Percentiles rank a stretch among this genome's conserved stretches.
Evolutionary conservation across 768 basidiomycete species (phyloP).

Genomic region (Crucibulum laeve): DNA sequence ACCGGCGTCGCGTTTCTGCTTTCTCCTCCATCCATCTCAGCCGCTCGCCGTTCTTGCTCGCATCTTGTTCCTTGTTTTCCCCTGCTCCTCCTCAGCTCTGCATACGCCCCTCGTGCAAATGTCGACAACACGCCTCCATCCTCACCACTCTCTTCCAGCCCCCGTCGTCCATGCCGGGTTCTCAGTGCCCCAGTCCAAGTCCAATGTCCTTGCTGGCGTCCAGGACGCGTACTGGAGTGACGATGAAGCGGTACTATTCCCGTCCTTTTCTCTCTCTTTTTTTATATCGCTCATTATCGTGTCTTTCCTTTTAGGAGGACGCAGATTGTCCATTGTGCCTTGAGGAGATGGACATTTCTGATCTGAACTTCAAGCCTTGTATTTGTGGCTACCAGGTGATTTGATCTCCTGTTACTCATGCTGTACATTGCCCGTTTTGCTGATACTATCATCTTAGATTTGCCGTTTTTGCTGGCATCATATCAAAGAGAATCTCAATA

Average conservation of each 20-base stretch:
- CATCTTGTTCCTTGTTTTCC: background rate
- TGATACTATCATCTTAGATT: slow-evolving; percentile 53
- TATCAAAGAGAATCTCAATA: slow-evolving; percentile 93
- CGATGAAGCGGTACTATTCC: slow-evolving; percentile 68
- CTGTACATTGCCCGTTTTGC: slow-evolving; percentile 3
- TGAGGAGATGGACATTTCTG: slow-evolving; percentile 98
- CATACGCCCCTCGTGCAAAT: slow-evolving; percentile 24
- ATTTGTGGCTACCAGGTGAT: slow-evolving; percentile 95
- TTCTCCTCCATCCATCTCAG: slow-evolving; percentile 9
- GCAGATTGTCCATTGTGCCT: slow-evolving; percentile 97
- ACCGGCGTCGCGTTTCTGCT: slow-evolving; percentile 10
- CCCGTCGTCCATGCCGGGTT: slow-evolving; percentile 70
- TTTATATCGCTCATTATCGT: slow-evolving; percentile 9
- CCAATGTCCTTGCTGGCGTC: slow-evolving; percentile 81
- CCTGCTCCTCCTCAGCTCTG: background rate
- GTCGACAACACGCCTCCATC: slow-evolving; percentile 53
- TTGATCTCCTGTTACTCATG: slow-evolving; percentile 4
- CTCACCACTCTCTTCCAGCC: slow-evolving; percentile 64
- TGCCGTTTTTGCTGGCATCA: slow-evolving; percentile 99
- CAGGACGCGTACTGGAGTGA: slow-evolving; percentile 98
- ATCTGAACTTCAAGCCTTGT: slow-evolving; percentile 99
- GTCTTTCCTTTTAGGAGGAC: slow-evolving; percentile 67
- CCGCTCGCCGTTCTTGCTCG: slow-evolving; percentile 5
- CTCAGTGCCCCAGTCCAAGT: slow-evolving; percentile 75
- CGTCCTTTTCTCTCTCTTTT: slow-evolving; percentile 6